Conservation (phyloP, 768 basidiomycete species). For the Lactarius pseudohatsudake region DNA sequence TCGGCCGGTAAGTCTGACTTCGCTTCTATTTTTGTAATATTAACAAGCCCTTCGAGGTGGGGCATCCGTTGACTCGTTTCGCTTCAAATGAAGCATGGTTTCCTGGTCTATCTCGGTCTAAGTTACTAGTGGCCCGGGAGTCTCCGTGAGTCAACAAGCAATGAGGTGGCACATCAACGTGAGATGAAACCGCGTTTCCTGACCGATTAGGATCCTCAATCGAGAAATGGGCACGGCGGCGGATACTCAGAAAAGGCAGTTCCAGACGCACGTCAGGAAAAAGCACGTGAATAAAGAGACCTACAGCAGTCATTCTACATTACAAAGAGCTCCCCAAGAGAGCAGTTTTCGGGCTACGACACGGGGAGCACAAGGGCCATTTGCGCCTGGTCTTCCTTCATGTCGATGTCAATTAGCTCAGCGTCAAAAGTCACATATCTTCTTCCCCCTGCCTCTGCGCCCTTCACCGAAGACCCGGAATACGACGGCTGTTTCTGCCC, state of each 20-base stretch:
- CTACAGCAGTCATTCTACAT: too few species aligned
- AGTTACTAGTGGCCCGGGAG: too few species aligned
- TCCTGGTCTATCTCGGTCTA: too few species aligned
- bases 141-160: too few species aligned
- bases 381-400: slow-evolving; percentile 17
- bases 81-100: too few species aligned
- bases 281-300: too few species aligned
- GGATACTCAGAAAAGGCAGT: neutral
- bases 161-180: neutral
- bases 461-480: neutral
- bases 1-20: too few species aligned
- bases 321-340: neutral
- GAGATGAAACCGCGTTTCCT: neutral
- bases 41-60: too few species aligned
- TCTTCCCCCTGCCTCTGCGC: neutral
- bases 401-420: slow-evolving; percentile 15
- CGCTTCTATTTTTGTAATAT: too few species aligned
- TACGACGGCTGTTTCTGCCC: neutral
- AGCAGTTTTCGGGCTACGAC: neutral
- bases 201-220: neutral
- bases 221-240: too few species aligned
- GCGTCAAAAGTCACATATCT: slow-evolving; percentile 10
- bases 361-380: slow-evolving; percentile 3
- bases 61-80: too few species aligned
- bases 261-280: neutral